Conservation (phyloP, 345 rosid species). For the Microthlaspi erraticum region DNA sequence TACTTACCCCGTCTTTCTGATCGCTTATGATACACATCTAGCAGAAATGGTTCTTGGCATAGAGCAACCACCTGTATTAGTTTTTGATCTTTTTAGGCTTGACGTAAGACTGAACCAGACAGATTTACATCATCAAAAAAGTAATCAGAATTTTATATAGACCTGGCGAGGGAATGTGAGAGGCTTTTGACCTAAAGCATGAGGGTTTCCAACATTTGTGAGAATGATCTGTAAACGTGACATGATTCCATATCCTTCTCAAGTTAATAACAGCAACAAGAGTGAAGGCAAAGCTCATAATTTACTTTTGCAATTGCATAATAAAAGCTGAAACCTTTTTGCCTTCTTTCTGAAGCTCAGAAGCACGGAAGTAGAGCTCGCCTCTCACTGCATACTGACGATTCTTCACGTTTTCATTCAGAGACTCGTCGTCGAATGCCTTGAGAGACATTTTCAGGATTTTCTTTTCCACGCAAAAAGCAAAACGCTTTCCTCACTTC, state of each 20-base stretch:
- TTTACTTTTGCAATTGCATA: neutral
- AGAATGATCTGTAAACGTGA: conserved; percentile 70
- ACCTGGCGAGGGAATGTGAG: conserved; percentile 96
- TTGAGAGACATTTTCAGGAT: conserved; percentile 59
- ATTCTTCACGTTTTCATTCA: conserved; percentile 93
- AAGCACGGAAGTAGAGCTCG: conserved; percentile 94
- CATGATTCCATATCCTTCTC: conserved; percentile 11
- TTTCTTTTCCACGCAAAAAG: neutral
- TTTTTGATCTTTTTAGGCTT: conserved; percentile 25
- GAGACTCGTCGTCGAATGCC: conserved; percentile 75
- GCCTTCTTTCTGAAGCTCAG: conserved; percentile 98
- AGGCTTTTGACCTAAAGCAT: conserved; percentile 96
- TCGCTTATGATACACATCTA: conserved; percentile 75
- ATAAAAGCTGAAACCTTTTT: conserved; percentile 62
- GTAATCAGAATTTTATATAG: neutral
- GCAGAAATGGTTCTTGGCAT: conserved; percentile 94
- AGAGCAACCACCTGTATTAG: conserved; percentile 81
- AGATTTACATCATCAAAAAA: neutral
- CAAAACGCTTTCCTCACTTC: conserved; percentile 3
- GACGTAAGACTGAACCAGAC: conserved; percentile 13
- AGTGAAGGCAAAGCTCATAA: neutral
- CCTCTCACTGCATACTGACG: conserved; percentile 94
- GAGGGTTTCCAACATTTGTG: conserved; percentile 98
- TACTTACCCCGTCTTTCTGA: conserved; percentile 74
- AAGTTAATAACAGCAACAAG: neutral